phyloP scores from a whole-genome alignment of 306 rosid genomes.

The Phaseolus lunatus region DNA sequence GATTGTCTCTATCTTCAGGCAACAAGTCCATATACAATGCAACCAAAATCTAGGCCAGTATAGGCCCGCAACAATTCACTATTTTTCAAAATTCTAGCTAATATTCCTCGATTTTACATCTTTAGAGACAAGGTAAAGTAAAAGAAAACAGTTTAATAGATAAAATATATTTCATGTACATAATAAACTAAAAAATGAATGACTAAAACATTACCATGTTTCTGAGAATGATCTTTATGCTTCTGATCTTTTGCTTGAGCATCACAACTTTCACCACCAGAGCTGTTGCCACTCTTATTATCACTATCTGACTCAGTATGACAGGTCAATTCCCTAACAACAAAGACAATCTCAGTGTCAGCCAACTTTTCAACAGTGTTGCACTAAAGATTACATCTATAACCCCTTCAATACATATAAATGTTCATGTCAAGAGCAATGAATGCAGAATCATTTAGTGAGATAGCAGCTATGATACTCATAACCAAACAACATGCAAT shows the following conservation, averaged over 20 bases:
- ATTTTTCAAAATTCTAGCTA: not conserved
- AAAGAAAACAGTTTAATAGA: not conserved
- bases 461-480: not conserved
- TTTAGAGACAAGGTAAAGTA: not conserved
- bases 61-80: not conserved
- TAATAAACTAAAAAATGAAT: not conserved
- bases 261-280: conserved; percentile 57
- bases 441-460: not conserved
- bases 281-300: conserved; percentile 54
- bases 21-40: not conserved
- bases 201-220: conserved; percentile 57
- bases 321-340: conserved; percentile 62
- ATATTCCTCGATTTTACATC: not conserved
- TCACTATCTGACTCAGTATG: conserved; percentile 66
- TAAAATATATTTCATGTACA: not conserved
- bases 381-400: conserved; percentile 8
- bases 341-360: conserved; percentile 30
- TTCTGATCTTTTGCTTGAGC: conserved; percentile 54
- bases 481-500: not conserved
- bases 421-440: not conserved
- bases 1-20: not conserved
- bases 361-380: not conserved
- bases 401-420: conserved; percentile 1
- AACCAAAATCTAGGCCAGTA: not conserved
- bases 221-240: conserved; percentile 49